Conservation (phyloP, 2,329 filamentous ascomycete species). For the Fusarium abutilonis region DNA sequence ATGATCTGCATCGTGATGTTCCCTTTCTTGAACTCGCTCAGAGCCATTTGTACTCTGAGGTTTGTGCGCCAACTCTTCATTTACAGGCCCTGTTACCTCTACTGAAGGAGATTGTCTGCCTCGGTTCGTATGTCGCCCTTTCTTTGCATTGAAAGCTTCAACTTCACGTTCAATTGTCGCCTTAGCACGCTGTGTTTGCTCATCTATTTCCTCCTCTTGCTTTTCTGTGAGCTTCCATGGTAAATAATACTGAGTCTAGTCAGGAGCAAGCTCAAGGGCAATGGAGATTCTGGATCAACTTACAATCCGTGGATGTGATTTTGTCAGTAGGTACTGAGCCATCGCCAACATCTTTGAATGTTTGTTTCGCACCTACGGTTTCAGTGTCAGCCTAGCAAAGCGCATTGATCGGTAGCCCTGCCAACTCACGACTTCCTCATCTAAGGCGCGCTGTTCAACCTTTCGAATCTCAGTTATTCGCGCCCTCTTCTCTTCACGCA, state of each 20-base stretch:
- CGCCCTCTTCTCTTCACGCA: conserved; percentile 71
- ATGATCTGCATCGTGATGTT: conserved; percentile 17
- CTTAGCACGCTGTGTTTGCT: conserved; percentile 74
- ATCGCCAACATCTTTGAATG: conserved; percentile 77
- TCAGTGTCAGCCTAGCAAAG: conserved; percentile 28
- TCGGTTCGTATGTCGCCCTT: conserved; percentile 50
- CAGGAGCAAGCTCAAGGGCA: conserved; percentile 9
- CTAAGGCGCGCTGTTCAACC: conserved; percentile 77
- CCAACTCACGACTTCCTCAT: conserved; percentile 76
- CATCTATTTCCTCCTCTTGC: conserved; percentile 76
- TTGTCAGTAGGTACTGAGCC: conserved; percentile 79
- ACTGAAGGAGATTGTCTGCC: conserved; percentile 7
- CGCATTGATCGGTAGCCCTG: not conserved
- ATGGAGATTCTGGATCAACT: conserved; percentile 48
- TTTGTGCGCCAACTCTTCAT: conserved; percentile 22
- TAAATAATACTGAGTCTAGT: conserved; percentile 76
- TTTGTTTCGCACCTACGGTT: conserved; percentile 76
- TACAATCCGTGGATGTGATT: conserved; percentile 77
- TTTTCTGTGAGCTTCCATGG: conserved; percentile 78
- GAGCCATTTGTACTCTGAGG: conserved; percentile 10
- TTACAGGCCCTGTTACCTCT: conserved; percentile 24
- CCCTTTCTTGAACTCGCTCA: conserved; percentile 27
- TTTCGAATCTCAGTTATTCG: conserved; percentile 69
- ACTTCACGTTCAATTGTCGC: conserved; percentile 71
- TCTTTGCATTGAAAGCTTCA: conserved; percentile 66